Base-by-base conservation (phyloP, 2,329 filamentous ascomycete genomes). In the Fusarium sp. region DNA sequence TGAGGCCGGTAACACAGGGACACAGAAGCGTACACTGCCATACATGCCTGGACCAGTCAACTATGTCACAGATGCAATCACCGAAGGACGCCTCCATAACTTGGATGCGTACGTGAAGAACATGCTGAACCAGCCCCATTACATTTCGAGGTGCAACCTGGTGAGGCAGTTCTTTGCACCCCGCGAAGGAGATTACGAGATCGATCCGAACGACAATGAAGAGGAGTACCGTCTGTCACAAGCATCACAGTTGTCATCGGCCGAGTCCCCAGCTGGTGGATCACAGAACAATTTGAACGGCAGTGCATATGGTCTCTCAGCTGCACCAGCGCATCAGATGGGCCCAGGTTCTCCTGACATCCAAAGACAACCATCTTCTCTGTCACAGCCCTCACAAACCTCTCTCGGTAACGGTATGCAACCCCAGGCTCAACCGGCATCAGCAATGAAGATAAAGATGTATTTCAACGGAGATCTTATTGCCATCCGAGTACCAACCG, bases 21-120 rank as follows among this genome's bases (percentile, higher is more conserved):
- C 88, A 55, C 91, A 95, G 78, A 91, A 92, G 79, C 92, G 96
- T 62, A 94, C 92, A 14, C 84, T 99, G 18, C 96, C 96, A 5
- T 98, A 97, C 81, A 99, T 99, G 96, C 96, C 96, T 15, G 96
- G 96, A 11, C 96, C 96, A 7, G 95, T 99, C 70, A 97, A 95
- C 73, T 97, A 97, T 82, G 95, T 98, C 62, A 99, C 95, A n/a
- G 95, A 98, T 79, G 94, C 93, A 39, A 98, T 99, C 77, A 97
- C 95, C 24, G 95, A 98, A 79, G 95, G 95, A 33, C 91, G 96
- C 74, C 90, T 96, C 66, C 93, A 96, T 80, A 98, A 97, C 79
- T 85, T 99, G 42, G 95, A 99, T 78, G 93, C 95, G 57, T 99
- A 99, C 78, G 94, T 99, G 76, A 97, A 97, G 83, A 95, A 96